Evolutionary conservation across 768 basidiomycete genomes (phyloP), one percentile per base, ranked within the genome.

Genomic region (Multifurca ochricompacta): DNA sequence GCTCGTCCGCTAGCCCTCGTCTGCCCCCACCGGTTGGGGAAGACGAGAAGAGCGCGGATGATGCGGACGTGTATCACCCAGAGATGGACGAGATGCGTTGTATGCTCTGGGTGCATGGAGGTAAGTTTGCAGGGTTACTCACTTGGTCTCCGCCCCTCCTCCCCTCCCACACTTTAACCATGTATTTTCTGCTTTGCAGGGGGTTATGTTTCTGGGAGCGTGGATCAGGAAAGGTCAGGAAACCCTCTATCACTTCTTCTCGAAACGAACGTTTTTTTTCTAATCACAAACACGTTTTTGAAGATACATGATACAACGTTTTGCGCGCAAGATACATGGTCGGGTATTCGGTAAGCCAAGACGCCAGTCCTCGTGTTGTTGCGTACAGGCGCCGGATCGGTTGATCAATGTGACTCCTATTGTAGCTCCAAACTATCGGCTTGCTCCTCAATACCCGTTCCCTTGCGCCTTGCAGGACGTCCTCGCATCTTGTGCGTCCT

Each of bases 401-500:
- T 9, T 16, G 30, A 28, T 73, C 1, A 36, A 16, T 5, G 35
- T 25, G 31, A 25, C 14, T 27, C 41, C 19, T 44, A 28, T 69
- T 50, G 13, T 54, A 87, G 85, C 85, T 53, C 74, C 88, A 48
- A 85, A n/a, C n/a, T n/a, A n/a, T n/a, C n/a, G n/a, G n/a, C n/a
- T n/a, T n/a, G n/a, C n/a, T n/a, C n/a, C n/a, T 0, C 94, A 97
- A 68, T 98, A 94, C 63, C 94, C 94, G 1, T 97, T 95, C 67
- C 94, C 94, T 10, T 91, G 89, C 61, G 89, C 84, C 1, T 69
- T 97, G 8, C 92, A 95, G 63, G 94, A 98, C 68, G 72, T 83
- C 23, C 65, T 98, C 9, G 88, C 94, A 3, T 83, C 91, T 4
- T 98, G 89, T 90, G 44, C 27, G 44, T 31, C 8, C 43, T n/a